Percentiles rank a stretch among this genome's conserved stretches.
Conservation (phyloP, 345 rosid genomes). For the Camelina sativa region DNA sequence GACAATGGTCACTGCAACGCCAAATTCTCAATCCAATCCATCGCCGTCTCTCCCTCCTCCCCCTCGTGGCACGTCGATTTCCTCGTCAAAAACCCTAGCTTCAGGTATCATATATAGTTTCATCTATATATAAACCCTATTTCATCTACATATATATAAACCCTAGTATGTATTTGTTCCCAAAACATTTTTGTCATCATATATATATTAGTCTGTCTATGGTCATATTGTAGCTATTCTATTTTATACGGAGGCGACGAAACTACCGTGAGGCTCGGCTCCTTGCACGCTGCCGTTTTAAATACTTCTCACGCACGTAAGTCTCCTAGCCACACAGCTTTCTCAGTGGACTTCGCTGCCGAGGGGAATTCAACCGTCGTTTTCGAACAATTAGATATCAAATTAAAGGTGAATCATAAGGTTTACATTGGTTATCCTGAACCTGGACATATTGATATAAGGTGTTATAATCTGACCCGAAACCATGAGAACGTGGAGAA, state of each 20-base stretch:
- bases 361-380: background rate
- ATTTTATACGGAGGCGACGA: constrained; percentile 22
- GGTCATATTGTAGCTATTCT: background rate
- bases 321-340: constrained; percentile 1
- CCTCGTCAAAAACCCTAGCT: constrained; percentile 27
- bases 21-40: constrained; percentile 29
- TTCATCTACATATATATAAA: no score
- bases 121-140: no score
- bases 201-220: background rate
- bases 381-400: background rate
- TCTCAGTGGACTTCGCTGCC: constrained; percentile 29
- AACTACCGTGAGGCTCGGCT: constrained; percentile 16
- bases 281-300: constrained; percentile 12
- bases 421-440: background rate
- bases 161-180: background rate
- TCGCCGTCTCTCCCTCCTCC: constrained; percentile 2
- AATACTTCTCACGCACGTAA: background rate
- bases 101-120: background rate
- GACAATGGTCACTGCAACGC: constrained; percentile 4
- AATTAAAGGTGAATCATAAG: constrained; percentile 18
- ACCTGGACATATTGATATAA: constrained; percentile 13
- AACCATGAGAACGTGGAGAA: constrained; percentile 26
- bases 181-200: background rate
- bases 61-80: constrained; percentile 23
- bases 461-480: constrained; percentile 17